Evolutionary conservation across 2,329 filamentous ascomycete species (phyloP).

Genomic region (Aureobasidium leucospermi): DNA sequence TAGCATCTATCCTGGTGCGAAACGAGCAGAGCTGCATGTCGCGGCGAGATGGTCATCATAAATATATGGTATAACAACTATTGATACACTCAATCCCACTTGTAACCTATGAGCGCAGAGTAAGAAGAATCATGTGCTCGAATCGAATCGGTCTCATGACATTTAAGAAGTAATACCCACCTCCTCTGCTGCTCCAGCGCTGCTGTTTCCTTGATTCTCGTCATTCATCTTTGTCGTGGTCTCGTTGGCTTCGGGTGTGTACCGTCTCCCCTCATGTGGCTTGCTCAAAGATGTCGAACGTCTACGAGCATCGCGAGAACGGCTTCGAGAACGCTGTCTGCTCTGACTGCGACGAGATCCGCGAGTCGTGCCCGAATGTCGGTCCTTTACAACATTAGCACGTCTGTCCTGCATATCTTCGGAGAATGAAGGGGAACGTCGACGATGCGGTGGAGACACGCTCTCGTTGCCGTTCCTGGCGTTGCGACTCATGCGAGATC

Average conservation of each 20-base stretch:
- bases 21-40: not conserved
- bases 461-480: constrained; percentile 19
- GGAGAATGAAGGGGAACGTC: constrained; percentile 5
- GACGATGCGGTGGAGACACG: constrained; percentile 2
- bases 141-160: not conserved
- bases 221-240: not conserved
- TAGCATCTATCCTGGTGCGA: not conserved
- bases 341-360: not conserved
- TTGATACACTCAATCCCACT: not conserved
- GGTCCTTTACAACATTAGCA: constrained; percentile 2
- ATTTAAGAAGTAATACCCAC: constrained; percentile 9
- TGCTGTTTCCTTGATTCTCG: not conserved
- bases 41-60: not conserved
- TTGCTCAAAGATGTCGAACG: not conserved
- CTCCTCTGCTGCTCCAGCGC: constrained; percentile 12
- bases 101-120: not conserved
- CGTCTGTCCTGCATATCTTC: constrained; percentile 2
- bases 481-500: constrained; percentile 22
- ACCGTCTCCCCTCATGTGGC: not conserved
- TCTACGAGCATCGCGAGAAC: not conserved
- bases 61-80: not conserved
- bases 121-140: not conserved
- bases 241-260: not conserved
- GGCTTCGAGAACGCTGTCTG: constrained; percentile 1
- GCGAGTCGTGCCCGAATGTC: not conserved